phyloP scores from a whole-genome alignment of 108 stramenopile species.

The Conticribra guillardii region DNA sequence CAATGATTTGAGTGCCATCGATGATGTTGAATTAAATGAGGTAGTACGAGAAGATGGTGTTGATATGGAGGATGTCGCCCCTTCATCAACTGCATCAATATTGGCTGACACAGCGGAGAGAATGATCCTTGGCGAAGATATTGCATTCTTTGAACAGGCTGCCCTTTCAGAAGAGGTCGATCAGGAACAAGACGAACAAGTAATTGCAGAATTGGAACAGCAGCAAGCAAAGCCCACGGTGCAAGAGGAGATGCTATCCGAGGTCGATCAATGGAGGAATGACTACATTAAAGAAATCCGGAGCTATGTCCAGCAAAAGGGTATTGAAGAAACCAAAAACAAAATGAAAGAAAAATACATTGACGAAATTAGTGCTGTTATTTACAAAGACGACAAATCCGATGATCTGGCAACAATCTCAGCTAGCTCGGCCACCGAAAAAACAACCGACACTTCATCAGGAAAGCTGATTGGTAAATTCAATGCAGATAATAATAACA shows the following conservation, averaged over 20 bases:
- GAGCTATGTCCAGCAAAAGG: slow-evolving; percentile 30
- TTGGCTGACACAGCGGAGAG: slow-evolving; percentile 13
- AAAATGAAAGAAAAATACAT: slow-evolving; percentile 14
- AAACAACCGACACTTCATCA: not conserved
- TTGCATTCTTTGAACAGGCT: slow-evolving; percentile 11
- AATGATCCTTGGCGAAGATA: slow-evolving; percentile 18
- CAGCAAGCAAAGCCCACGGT: not conserved
- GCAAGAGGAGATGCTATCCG: slow-evolving; percentile 9
- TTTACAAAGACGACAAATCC: slow-evolving; percentile 1
- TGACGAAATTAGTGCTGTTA: not conserved
- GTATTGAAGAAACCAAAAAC: slow-evolving; percentile 22
- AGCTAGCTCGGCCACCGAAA: too few species aligned
- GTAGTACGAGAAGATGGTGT: not conserved
- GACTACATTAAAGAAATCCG: slow-evolving; percentile 21
- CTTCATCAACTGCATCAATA: not conserved
- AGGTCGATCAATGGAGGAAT: slow-evolving; percentile 21
- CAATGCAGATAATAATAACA: not conserved
- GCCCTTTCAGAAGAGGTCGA: slow-evolving; percentile 5
- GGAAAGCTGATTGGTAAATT: not conserved
- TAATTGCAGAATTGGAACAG: not conserved
- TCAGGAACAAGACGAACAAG: not conserved
- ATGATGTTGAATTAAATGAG: not conserved
- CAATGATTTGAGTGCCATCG: too few species aligned
- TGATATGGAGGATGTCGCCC: not conserved
- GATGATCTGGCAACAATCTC: not conserved